Evolutionary conservation across 2,329 filamentous ascomycete genomes (phyloP).

Genomic region (Rachicladosporium sp.): DNA sequence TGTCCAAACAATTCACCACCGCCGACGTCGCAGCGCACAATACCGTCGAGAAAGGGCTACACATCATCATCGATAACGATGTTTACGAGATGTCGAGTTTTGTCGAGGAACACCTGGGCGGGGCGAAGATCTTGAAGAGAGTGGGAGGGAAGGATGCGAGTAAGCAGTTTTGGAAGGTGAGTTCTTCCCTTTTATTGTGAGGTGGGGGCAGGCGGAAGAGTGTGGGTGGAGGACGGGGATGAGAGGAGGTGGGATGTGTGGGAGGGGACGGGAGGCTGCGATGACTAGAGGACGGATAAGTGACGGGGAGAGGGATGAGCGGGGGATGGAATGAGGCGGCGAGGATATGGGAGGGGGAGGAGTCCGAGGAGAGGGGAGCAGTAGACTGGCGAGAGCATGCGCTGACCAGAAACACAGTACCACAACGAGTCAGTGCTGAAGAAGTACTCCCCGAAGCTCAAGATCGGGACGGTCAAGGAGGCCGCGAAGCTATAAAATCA

Average conservation of each 20-base stretch:
- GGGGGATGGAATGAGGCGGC: too few species aligned
- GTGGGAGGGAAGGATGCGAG: slow-evolving; percentile 82
- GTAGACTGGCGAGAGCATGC: too few species aligned
- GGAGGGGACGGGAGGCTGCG: too few species aligned
- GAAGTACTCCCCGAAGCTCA: slow-evolving; percentile 66
- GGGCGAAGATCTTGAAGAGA: slow-evolving; percentile 79
- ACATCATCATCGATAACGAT: slow-evolving; percentile 70
- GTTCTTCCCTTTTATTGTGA: slow-evolving; percentile 10
- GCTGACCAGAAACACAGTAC: slow-evolving; percentile 39
- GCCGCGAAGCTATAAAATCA: slow-evolving; percentile 57
- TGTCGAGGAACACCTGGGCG: slow-evolving; percentile 77
- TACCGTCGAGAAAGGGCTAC: slow-evolving; percentile 61
- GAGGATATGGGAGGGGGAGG: too few species aligned
- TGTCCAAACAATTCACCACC: slow-evolving; percentile 27
- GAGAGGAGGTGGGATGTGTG: too few species aligned
- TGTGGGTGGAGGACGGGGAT: too few species aligned
- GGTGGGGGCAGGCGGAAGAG: too few species aligned
- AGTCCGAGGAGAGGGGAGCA: too few species aligned
- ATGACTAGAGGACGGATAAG: too few species aligned
- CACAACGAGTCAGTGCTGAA: slow-evolving; percentile 71
- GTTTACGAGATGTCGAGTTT: slow-evolving; percentile 80
- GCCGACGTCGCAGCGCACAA: slow-evolving; percentile 45
- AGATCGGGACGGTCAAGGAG: slow-evolving; percentile 68
- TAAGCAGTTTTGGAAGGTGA: slow-evolving; percentile 85
- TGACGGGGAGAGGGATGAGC: too few species aligned